These are phyloP conservation scores for Lyophyllum atratum DNA, from an alignment of 768 basidiomycete genomes.

Conservation along the genomic window DNA sequence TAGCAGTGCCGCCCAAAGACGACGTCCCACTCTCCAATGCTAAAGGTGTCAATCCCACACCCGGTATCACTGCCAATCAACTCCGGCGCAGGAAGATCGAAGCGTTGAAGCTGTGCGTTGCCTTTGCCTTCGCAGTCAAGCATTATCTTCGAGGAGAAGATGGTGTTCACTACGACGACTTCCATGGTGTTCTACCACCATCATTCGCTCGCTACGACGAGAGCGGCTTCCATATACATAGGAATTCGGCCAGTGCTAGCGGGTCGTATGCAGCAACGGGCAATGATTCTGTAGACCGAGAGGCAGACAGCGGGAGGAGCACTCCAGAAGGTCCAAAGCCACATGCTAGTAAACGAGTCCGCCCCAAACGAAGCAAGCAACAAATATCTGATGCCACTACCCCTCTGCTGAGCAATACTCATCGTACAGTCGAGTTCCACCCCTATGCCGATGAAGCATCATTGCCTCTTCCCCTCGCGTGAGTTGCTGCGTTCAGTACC, in stretches of 20 bases:
- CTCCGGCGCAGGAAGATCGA: constrained; percentile 70
- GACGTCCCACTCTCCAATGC: constrained; percentile 34
- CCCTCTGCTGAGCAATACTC: constrained; percentile 61
- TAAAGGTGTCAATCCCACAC: constrained; percentile 55
- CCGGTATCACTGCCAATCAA: constrained; percentile 48
- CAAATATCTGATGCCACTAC: constrained; percentile 48
- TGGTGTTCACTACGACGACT: constrained; percentile 70
- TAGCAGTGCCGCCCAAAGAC: constrained; percentile 62
- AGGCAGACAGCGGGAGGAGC: constrained; percentile 34
- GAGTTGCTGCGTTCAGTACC: constrained; percentile 21
- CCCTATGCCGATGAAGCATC: constrained; percentile 57
- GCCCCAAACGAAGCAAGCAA: constrained; percentile 72
- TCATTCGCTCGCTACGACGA: constrained; percentile 55
- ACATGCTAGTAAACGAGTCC: constrained; percentile 68
- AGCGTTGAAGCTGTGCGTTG: constrained; percentile 63
- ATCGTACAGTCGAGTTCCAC: constrained; percentile 63
- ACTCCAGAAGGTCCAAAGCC: constrained; percentile 34
- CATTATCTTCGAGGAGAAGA: constrained; percentile 87
- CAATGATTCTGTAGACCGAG: constrained; percentile 26
- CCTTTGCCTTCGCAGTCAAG: constrained; percentile 75
- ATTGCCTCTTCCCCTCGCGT: constrained; percentile 84
- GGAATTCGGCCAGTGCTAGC: constrained; percentile 31
- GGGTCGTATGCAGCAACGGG: constrained; percentile 46
- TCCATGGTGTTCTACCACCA: constrained; percentile 63
- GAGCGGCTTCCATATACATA: constrained; percentile 38